A percentile compares a stretch with the other conserved stretches of the same genome.
Evolutionary conservation across 305 asterid species (phyloP).

Genomic region (Petunia hybrid): DNA sequence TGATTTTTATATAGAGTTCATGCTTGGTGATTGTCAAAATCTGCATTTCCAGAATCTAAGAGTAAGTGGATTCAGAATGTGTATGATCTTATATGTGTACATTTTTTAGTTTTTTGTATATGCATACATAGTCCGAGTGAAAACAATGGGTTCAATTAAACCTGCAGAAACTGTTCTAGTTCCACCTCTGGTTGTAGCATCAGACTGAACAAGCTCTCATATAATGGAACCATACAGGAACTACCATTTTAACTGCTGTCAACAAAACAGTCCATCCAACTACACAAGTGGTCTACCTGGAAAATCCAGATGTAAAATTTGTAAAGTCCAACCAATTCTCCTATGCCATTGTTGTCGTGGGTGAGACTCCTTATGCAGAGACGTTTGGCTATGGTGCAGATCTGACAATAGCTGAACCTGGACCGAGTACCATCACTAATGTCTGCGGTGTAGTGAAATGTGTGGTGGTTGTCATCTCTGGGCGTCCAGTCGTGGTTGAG

Average conservation of each 20-base stretch:
- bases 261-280: constrained; percentile 55
- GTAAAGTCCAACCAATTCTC: constrained; percentile 50
- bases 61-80: too few species aligned
- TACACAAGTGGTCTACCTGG: constrained; percentile 51
- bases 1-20: background rate
- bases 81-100: background rate
- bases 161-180: background rate
- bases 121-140: background rate
- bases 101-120: background rate
- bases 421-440: constrained; percentile 52
- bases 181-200: background rate
- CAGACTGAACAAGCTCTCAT: constrained; percentile 18
- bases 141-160: background rate
- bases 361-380: constrained; percentile 65
- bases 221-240: constrained; percentile 44
- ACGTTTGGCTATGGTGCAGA: constrained; percentile 56
- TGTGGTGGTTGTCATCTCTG: constrained; percentile 65
- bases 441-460: constrained; percentile 65
- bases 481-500: constrained; percentile 69
- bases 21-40: background rate
- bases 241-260: constrained; percentile 56
- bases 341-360: constrained; percentile 60
- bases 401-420: constrained; percentile 57
- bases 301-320: constrained; percentile 48
- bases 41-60: background rate